Conservation (phyloP, 139 green algal species). For the Pycnococcus provasolii region DNA sequence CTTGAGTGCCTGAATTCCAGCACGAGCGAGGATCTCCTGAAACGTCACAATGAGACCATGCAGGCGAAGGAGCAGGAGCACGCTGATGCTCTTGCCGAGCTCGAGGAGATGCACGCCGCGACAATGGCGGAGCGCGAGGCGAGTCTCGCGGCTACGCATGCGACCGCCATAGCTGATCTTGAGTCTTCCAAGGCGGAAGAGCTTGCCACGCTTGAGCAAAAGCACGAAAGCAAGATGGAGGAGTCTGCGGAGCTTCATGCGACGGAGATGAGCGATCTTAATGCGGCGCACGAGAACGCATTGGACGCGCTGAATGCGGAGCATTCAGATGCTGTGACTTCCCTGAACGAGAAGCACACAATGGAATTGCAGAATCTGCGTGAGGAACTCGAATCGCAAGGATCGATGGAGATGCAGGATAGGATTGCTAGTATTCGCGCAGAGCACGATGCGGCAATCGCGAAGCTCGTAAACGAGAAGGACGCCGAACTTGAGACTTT, state of each 20-base stretch:
- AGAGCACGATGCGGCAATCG: background rate
- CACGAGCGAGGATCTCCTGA: background rate
- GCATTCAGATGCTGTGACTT: background rate
- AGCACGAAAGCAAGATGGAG: background rate
- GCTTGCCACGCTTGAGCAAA: background rate
- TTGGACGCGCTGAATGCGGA: conserved; percentile 8
- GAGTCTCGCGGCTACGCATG: background rate
- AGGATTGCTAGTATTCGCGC: conserved; percentile 1
- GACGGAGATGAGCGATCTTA: background rate
- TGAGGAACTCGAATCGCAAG: background rate
- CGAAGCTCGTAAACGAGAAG: background rate
- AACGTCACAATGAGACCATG: background rate
- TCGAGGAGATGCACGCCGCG: background rate
- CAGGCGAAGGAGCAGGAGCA: background rate
- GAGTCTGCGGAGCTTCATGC: background rate
- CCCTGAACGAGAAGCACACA: conserved; percentile 8
- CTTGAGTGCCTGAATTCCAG: conserved; percentile 17
- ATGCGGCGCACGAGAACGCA: background rate
- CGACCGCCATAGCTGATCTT: background rate
- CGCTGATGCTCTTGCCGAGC: background rate
- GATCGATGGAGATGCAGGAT: background rate
- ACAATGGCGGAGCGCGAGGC: background rate
- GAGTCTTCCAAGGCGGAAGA: background rate
- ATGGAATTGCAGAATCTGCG: background rate
- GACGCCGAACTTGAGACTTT: background rate